Percentiles rank a stretch among this genome's conserved stretches.
phyloP scores from a whole-genome alignment of 306 rosid genomes.

The Pachyrhizus erosus region DNA sequence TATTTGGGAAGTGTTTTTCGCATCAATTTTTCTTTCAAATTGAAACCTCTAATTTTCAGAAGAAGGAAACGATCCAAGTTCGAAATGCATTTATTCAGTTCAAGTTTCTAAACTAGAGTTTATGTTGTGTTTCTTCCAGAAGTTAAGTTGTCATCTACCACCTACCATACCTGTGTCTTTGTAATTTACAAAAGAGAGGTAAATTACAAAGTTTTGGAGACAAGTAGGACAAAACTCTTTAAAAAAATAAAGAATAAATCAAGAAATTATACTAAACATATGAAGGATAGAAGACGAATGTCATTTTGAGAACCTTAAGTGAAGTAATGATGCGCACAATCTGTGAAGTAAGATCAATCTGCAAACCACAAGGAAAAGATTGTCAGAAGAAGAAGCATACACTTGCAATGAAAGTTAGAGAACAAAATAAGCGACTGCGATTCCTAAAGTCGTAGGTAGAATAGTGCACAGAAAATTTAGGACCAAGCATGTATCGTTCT shows the following conservation, averaged over 20 bases:
- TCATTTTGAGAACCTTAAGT: slow-evolving; percentile 64
- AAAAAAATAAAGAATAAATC: slow-evolving; percentile 23
- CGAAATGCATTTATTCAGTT: background rate
- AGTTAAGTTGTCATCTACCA: slow-evolving; percentile 9
- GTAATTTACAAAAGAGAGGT: background rate
- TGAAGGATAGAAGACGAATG: background rate
- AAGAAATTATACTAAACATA: background rate
- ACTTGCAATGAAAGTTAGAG: background rate
- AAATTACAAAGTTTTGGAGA: slow-evolving; percentile 2
- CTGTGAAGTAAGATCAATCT: slow-evolving; percentile 94
- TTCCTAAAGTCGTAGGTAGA: background rate
- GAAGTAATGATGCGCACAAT: slow-evolving; percentile 76
- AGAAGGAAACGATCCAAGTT: background rate
- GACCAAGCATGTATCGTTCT: background rate
- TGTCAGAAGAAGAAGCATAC: slow-evolving; percentile 37
- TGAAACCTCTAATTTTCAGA: background rate
- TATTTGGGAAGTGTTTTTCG: background rate
- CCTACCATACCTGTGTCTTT: background rate
- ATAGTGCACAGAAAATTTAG: background rate
- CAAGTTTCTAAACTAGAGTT: slow-evolving; percentile 7
- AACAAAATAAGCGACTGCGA: background rate
- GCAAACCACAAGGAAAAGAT: slow-evolving; percentile 40
- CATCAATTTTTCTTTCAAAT: slow-evolving; percentile 19
- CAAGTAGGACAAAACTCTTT: slow-evolving; percentile 4
- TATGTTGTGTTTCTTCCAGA: slow-evolving; percentile 28